Evolutionary conservation across 225 moss, liverwort and hornwort species (phyloP), one percentile per base, ranked within the genome.

Genomic region (Rhytidiadelphus loreus): DNA sequence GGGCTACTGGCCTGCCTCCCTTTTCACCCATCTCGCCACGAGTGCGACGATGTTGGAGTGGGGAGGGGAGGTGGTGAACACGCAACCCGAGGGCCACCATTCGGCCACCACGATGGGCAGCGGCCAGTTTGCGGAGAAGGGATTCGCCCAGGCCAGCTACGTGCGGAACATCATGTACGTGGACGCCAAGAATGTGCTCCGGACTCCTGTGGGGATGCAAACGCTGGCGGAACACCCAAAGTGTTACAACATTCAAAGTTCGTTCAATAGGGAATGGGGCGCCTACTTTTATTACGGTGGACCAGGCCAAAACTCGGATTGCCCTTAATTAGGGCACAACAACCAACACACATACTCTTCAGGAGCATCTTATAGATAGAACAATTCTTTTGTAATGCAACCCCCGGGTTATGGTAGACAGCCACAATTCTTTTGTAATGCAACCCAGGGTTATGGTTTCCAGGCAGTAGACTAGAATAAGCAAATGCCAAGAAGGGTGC

Each of bases 31-130:
- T 75, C 81, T 94, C 12, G 92, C 87, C 43, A 59, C n/a, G 12
- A 90, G 91, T 73, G 94, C 94, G 13, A 91, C 89, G 21, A 89
- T 90, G 91, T 55, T 94, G 89, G 94, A 94, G 86, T 94, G 92
- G 91, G 94, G 94, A 89, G 94, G 94, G n/a, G 94, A 94, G 88
- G 92, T 94, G n/a, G 91, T 94, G 30, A 94, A 94, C 53, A 90
- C 94, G 17, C 87, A 90, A 59, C 89, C 92, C 9, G 87, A 86
- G 39, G 94, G 92, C 55, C 91, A 86, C 71, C 94, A 94, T 71
- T 92, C 92, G 13, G 91, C 92, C 65, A 94, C 94, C 66, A 89
- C 90, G 76, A 94, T 94, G 94, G 94, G 94, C 37, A 94, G 94
- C 77, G 94, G 94, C 35, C 94, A 92, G 74, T 94, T 92, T 57